Percentiles rank a stretch among this genome's conserved stretches.
Evolutionary conservation across 73 alveolate genomes (phyloP).

Genomic region (Blepharisma stoltei): DNA sequence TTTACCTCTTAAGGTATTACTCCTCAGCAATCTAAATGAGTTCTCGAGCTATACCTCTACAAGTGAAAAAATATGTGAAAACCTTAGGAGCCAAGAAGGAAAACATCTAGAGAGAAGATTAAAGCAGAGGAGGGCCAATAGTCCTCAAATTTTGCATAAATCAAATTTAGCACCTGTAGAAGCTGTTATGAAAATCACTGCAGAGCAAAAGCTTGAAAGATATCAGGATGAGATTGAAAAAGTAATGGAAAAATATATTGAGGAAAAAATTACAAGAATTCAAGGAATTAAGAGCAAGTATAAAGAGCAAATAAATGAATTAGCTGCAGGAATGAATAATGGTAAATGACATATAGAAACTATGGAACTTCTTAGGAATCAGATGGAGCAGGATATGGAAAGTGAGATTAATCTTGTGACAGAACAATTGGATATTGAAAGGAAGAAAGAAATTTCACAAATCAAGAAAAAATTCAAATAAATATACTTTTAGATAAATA

Average conservation of each 20-base stretch:
- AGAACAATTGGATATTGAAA: no score
- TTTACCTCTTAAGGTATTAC: no score
- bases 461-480: no score
- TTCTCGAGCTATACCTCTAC: no score
- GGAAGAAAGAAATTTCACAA: no score
- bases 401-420: no score
- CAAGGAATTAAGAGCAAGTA: not conserved
- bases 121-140: not conserved
- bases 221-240: conserved; percentile 15
- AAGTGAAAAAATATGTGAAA: not conserved
- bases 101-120: not conserved
- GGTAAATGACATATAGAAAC: conserved; percentile 2
- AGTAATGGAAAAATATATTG: conserved; percentile 22
- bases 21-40: no score
- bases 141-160: conserved; percentile 9
- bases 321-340: not conserved
- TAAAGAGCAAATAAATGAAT: not conserved
- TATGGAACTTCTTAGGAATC: no score
- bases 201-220: conserved; percentile 8
- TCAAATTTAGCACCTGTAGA: not conserved
- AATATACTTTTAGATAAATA: no score
- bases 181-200: not conserved
- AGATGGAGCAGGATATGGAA: no score
- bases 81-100: conserved; percentile 19
- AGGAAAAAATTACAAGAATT: conserved; percentile 1